phyloP scores from a whole-genome alignment of 768 basidiomycete genomes.

The Hericium erinaceus region DNA sequence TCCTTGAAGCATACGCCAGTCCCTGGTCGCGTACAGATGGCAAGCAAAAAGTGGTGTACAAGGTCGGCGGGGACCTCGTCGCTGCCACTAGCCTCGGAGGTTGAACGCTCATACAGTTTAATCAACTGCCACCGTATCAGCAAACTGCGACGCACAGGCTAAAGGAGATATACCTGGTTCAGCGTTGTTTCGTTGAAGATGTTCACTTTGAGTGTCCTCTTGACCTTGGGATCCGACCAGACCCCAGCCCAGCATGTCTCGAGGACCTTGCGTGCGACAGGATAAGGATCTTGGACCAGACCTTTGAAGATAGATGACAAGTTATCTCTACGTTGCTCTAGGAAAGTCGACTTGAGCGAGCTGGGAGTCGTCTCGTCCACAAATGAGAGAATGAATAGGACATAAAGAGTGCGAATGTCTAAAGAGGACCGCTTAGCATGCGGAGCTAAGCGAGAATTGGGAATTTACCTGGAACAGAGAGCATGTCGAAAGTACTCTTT shows the following conservation, averaged over 20 bases:
- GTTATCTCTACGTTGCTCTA: constrained; percentile 60
- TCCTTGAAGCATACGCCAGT: constrained; percentile 83
- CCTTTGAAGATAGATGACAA: constrained; percentile 71
- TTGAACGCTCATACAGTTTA: constrained; percentile 62
- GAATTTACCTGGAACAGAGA: constrained; percentile 50
- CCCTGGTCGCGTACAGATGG: constrained; percentile 74
- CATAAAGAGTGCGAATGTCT: constrained; percentile 77
- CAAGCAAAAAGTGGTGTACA: constrained; percentile 80
- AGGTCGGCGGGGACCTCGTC: constrained; percentile 67
- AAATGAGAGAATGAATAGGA: constrained; percentile 69
- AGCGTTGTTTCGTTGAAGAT: constrained; percentile 63
- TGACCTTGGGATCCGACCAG: constrained; percentile 67
- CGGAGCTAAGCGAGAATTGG: not conserved
- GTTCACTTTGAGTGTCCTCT: constrained; percentile 58
- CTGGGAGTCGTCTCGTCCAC: constrained; percentile 38
- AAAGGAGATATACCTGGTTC: constrained; percentile 38
- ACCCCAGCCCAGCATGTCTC: constrained; percentile 71
- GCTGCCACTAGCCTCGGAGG: constrained; percentile 35
- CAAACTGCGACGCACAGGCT: not conserved
- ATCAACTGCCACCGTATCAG: constrained; percentile 37
- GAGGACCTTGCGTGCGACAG: constrained; percentile 51
- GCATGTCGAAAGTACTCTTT: constrained; percentile 31
- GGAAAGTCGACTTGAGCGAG: constrained; percentile 50
- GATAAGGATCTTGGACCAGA: constrained; percentile 54
- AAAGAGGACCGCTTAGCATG: not conserved